Evolutionary conservation across 805 yeast genomes (phyloP), one percentile per base, ranked within the genome.

Genomic region (Hanseniaspora meyeri): DNA sequence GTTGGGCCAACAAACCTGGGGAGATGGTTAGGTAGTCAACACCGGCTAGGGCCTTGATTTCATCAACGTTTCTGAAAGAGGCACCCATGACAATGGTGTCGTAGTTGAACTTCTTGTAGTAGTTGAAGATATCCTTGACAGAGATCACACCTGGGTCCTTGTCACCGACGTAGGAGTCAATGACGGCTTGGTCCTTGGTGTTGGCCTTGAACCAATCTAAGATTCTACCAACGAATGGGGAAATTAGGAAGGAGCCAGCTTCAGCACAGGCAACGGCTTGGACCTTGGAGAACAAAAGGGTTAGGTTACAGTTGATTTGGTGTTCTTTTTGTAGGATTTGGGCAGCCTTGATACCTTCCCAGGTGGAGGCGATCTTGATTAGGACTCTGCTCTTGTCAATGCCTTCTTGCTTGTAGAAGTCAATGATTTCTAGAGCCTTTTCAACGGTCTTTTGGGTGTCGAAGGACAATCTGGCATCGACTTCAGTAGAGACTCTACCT

Each of bases 231-330:
- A 93, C 98, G 70, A 93, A 93, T 64, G 99, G 99, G 47, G 99
- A 93, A 68, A 93, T 91, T 73, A 93, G 80, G 59, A 97, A 91
- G 65, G 88, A 91, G 61, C 82, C 74, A 65, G 97, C 98, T 78
- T 93, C 99, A 63, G 99, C 99, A 77, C 91, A 85, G 58, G 99
- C 97, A 69, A 93, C 96, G 63, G 99, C 99, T 77, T 93, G 99
- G 57, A 81, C 87, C 69, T 88, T 87, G 42, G 96, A 87, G 83
- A 93, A 93, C 68, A 93, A 79, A 65, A 93, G 76, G 58, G 99
- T 93, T 78, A 93, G 80, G 82, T 93, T 93, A 76, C 85, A 80
- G 83, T 93, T 97, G 66, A 93, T 81, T 53, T 82, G 89, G 77
- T 93, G 78, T 74, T 93, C 82, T 63, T 83, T 73, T 79, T 93